phyloP scores from a whole-genome alignment of 768 basidiomycete species.

The Tylopilus subfusipes region DNA sequence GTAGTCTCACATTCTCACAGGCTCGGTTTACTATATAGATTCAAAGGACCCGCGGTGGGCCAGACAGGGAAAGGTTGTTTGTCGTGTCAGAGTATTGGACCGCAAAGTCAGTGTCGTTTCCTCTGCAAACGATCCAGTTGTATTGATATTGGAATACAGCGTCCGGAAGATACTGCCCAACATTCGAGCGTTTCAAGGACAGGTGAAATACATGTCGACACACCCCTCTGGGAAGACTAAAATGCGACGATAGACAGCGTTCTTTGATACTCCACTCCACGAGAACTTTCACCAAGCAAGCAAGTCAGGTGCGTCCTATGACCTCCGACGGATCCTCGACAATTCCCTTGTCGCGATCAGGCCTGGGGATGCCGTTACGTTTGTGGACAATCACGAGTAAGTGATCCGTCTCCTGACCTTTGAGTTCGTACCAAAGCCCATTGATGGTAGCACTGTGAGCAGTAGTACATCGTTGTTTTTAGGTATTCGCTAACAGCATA shows the following conservation, averaged over 20 bases:
- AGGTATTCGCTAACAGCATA: neutral
- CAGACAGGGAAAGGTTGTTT: conserved; percentile 54
- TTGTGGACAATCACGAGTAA: conserved; percentile 89
- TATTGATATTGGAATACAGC: conserved; percentile 27
- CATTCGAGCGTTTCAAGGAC: conserved; percentile 59
- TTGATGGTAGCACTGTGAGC: conserved; percentile 55
- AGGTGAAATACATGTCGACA: conserved; percentile 39
- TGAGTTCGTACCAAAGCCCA: neutral
- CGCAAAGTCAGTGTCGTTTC: conserved; percentile 45
- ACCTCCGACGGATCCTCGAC: conserved; percentile 71
- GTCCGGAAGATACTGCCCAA: conserved; percentile 52
- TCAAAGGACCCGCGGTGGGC: conserved; percentile 43
- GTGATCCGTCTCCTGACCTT: conserved; percentile 21
- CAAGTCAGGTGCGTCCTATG: conserved; percentile 59
- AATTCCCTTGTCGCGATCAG: conserved; percentile 62
- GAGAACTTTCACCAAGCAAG: conserved; percentile 79
- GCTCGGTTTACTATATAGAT: conserved; percentile 38
- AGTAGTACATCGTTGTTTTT: conserved; percentile 25
- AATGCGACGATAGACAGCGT: conserved; percentile 55
- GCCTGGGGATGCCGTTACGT: conserved; percentile 83
- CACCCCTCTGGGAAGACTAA: neutral
- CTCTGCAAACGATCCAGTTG: neutral
- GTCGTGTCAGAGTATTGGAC: conserved; percentile 82
- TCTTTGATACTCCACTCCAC: conserved; percentile 92
- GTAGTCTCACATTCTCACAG: neutral